Conservation (phyloP, 805 yeast species). For the Wickerhamiella australiensis region DNA sequence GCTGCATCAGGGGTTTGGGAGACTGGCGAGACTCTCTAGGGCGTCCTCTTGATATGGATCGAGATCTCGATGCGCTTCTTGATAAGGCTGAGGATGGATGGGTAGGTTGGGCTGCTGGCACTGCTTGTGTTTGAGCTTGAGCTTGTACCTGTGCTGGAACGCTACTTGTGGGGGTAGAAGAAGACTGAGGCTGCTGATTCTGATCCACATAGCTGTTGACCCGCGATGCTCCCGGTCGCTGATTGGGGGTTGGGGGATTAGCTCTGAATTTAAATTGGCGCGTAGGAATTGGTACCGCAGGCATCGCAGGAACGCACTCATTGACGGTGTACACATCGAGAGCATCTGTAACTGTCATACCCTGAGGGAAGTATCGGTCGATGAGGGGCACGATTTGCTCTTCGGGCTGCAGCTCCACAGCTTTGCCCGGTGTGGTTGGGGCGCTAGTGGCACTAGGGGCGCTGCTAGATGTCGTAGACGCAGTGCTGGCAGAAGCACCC, state of each 20-base stretch:
- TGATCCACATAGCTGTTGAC: neutral
- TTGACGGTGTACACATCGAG: slow-evolving; percentile 37
- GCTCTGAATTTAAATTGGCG: slow-evolving; percentile 6
- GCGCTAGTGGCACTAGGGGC: neutral
- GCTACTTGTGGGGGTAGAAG: slow-evolving; percentile 3
- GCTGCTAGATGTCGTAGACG: neutral
- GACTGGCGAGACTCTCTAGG: neutral
- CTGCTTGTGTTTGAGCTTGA: neutral
- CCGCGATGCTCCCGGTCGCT: neutral
- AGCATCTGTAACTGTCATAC: slow-evolving; percentile 57
- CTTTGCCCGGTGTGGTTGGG: neutral
- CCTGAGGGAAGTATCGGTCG: slow-evolving; percentile 51
- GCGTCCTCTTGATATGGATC: slow-evolving; percentile 1
- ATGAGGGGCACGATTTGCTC: slow-evolving; percentile 44
- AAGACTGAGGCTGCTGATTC: slow-evolving; percentile 12
- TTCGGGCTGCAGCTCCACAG: slow-evolving; percentile 40
- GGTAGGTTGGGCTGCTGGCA: neutral
- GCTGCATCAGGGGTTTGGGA: neutral
- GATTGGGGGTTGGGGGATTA: slow-evolving; percentile 7
- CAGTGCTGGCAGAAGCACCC: no score
- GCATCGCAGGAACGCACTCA: slow-evolving; percentile 1
- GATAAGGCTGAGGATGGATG: neutral
- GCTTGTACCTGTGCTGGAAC: slow-evolving; percentile 11
- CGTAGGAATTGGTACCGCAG: slow-evolving; percentile 6
- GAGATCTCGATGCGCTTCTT: neutral